phyloP scores from a whole-genome alignment of 352 stramenopile genomes.

The Globisporangium heterothallicum region DNA sequence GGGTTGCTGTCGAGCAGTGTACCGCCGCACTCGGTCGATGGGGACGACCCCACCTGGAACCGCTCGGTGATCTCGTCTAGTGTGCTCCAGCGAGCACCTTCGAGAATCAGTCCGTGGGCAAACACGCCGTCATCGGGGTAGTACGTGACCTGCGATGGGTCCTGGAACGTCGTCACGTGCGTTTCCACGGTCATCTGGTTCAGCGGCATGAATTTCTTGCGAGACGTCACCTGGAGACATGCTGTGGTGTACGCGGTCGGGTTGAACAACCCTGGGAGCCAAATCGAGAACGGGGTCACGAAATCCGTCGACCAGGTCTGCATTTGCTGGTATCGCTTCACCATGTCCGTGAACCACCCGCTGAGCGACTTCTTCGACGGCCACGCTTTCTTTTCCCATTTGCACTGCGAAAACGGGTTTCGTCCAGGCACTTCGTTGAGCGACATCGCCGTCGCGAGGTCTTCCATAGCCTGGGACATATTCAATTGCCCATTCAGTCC shows the following conservation, averaged over 20 bases:
- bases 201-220: conserved; percentile 88
- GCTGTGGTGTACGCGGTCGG: conserved; percentile 94
- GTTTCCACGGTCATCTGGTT: conserved; percentile 97
- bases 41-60: conserved; percentile 78
- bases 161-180: conserved; percentile 92
- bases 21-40: conserved; percentile 82
- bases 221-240: conserved; percentile 93
- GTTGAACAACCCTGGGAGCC: conserved; percentile 95
- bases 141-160: conserved; percentile 69
- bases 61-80: conserved; percentile 88
- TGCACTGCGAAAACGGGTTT: conserved; percentile 94
- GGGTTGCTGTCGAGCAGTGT: conserved; percentile 91
- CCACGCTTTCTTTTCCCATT: conserved; percentile 95
- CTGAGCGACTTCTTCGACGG: conserved; percentile 91
- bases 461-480: conserved; percentile 94
- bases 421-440: conserved; percentile 93
- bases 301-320: conserved; percentile 88
- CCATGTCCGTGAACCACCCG: conserved; percentile 92
- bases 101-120: conserved; percentile 94
- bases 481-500: conserved; percentile 94
- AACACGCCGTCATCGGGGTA: conserved; percentile 92
- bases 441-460: conserved; percentile 87
- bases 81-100: conserved; percentile 91
- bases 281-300: conserved; percentile 91
- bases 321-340: conserved; percentile 89